phyloP scores from a whole-genome alignment of 192 early-diverging fungal species.

The Entophlyctis luteolus region DNA sequence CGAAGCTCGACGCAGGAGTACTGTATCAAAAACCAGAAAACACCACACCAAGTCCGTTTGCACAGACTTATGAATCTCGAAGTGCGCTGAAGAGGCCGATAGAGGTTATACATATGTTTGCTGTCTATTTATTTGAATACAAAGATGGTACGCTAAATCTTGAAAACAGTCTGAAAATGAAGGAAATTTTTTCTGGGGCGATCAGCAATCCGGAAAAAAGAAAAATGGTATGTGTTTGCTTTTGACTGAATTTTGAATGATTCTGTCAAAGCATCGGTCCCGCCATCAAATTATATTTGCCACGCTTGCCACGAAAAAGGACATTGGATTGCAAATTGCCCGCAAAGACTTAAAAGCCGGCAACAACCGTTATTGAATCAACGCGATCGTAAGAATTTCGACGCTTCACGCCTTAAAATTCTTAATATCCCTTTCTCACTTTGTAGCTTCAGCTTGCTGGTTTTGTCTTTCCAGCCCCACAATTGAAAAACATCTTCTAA shows the following conservation, averaged over 20 bases:
- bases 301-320: constrained; percentile 48
- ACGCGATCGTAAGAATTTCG: constrained; percentile 23
- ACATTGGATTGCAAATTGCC: constrained; percentile 49
- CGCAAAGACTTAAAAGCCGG: constrained; percentile 19
- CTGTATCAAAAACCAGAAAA: constrained; percentile 42
- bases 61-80: not conserved
- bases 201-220: constrained; percentile 24
- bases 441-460: constrained; percentile 70
- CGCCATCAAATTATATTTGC: constrained; percentile 46
- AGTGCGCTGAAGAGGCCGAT: constrained; percentile 32
- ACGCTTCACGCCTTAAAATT: constrained; percentile 37
- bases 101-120: constrained; percentile 24
- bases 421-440: not conserved
- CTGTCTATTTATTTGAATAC: constrained; percentile 25
- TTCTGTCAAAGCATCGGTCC: constrained; percentile 5
- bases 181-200: constrained; percentile 45
- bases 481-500: constrained; percentile 85
- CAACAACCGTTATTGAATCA: constrained; percentile 2
- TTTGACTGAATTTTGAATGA: not conserved
- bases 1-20: constrained; percentile 32
- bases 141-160: too few species aligned
- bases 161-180: too few species aligned
- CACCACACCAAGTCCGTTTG: constrained; percentile 49
- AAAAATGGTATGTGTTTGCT: constrained; percentile 12
- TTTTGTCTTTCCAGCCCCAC: constrained; percentile 92